Percentiles rank a stretch among this genome's conserved stretches.
phyloP scores from a whole-genome alignment of 441 rosid genomes.

The Geranium incanum region DNA sequence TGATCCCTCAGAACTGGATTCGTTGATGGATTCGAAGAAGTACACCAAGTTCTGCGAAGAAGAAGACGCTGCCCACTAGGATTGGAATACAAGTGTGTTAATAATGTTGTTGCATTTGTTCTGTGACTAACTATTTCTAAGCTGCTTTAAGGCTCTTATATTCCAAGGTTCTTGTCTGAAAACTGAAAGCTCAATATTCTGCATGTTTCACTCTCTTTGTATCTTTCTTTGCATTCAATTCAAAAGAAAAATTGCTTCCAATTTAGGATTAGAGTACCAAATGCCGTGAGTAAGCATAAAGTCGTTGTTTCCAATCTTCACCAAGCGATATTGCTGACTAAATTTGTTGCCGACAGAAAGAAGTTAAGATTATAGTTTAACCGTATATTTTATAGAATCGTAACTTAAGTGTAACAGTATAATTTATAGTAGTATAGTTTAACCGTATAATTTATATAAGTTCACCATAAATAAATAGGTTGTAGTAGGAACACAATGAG shows the following conservation, averaged over 20 bases:
- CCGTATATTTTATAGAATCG: too few relatives aligned
- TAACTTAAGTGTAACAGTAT: too few relatives aligned
- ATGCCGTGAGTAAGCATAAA: too few relatives aligned
- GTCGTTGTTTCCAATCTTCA: too few relatives aligned
- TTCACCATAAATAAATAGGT: too few relatives aligned
- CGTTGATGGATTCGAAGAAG: conserved; percentile 69
- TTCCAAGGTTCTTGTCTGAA: background rate
- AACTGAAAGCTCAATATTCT: background rate
- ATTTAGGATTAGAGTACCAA: too few relatives aligned
- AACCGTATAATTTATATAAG: too few relatives aligned
- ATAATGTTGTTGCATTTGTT: background rate
- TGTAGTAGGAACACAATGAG: too few relatives aligned
- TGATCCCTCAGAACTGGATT: conserved; percentile 58
- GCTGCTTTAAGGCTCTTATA: background rate
- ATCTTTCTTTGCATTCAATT: background rate
- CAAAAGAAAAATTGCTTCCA: background rate
- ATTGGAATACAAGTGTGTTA: background rate
- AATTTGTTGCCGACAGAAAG: too few relatives aligned
- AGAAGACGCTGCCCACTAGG: conserved; percentile 83
- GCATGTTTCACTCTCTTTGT: background rate
- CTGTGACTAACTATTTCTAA: conserved; percentile 9
- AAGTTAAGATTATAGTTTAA: too few relatives aligned
- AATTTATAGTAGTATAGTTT: too few relatives aligned
- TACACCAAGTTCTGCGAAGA: conserved; percentile 91
- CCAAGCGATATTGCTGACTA: too few relatives aligned